Evolutionary conservation across 768 basidiomycete genomes (phyloP).

Genomic region (Xerocomellus dryophilus): DNA sequence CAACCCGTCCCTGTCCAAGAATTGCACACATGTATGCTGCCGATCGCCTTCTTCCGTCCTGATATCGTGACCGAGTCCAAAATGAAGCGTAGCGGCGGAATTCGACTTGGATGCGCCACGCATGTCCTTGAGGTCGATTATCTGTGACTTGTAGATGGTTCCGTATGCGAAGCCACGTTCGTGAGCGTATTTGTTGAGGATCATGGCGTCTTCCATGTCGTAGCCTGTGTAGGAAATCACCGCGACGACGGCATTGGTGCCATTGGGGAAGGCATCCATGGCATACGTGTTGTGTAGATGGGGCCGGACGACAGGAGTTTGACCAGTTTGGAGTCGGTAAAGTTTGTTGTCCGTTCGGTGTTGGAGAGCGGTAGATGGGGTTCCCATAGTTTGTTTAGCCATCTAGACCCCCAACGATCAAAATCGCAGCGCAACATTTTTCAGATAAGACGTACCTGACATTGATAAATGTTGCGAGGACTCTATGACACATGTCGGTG

Average conservation of each 20-base stretch:
- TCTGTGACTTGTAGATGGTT: constrained; percentile 92
- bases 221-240: constrained; percentile 99
- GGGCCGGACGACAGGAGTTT: constrained; percentile 93
- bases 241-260: constrained; percentile 97
- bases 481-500: constrained; percentile 43
- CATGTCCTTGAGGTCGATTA: constrained; percentile 83
- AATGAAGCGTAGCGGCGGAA: constrained; percentile 73
- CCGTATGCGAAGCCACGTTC: constrained; percentile 98
- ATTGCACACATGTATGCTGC: constrained; percentile 43
- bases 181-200: constrained; percentile 96
- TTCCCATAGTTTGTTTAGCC: constrained; percentile 99
- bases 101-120: constrained; percentile 59
- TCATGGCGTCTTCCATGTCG: constrained; percentile 99
- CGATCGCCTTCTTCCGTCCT: constrained; percentile 45
- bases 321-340: constrained; percentile 92
- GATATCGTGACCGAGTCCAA: constrained; percentile 82
- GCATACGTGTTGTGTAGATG: constrained; percentile 89
- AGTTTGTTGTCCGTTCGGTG: constrained; percentile 98
- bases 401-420: constrained; percentile 55
- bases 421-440: background rate
- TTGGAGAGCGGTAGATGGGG: constrained; percentile 85
- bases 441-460: constrained; percentile 55
- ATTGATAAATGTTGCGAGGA: constrained; percentile 91
- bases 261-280: constrained; percentile 98
- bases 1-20: constrained; percentile 80